Base-by-base conservation (phyloP, 1,139 yeast species). In the Zhuliangozyma parablackwelliae region DNA sequence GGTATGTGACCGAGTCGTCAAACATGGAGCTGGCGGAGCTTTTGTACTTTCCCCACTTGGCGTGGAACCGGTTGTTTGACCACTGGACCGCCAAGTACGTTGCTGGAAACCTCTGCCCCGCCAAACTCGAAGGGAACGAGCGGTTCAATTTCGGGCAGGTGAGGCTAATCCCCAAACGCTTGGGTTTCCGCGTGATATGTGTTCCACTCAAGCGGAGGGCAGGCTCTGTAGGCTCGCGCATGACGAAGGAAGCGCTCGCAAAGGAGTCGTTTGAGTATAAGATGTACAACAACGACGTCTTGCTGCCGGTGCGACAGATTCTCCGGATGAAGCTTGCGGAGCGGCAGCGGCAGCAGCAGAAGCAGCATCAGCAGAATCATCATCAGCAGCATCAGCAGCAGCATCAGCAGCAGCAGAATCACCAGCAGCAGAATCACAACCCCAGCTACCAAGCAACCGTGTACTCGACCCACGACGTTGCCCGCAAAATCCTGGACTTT, bases 1-100 rank as follows among this genome's bases (percentile, higher is more conserved):
- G 90, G 68, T 82, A 84, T 51, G 79, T 83, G 3, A 79, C 92
- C 0, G 82, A 80, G 37, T 56, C 72, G 0, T 66, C 80, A 2
- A 69, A 72, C 61, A 21, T 41, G 6, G 43, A 40, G 20, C 43
- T 38, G 25, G 29, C 44, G 2, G 32, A 31, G 11, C 36, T 55
- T 7, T 41, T 69, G 1, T 87, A 69, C 52, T 87, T 74, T 50
- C 72, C 82, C 10, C 89, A 80, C 36, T 65, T 61, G 23, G 56
- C 63, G 1, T 90, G 97, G 96, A 50, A 49, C 7, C 39, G 39
- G 10, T 51, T 80, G 6, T 59, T 78, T 0, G 47, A 50, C 8
- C 50, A 57, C 0, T 79, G 76, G 69, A 47, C 74, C 32, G 48
- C 56, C 2, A 44, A 45, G 6, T 81, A 78, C 48, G 54, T 63